Percentiles rank a stretch among this genome's conserved stretches.
Evolutionary conservation across 1,139 yeast genomes (phyloP).

Genomic region (Ogataea hybrid): DNA sequence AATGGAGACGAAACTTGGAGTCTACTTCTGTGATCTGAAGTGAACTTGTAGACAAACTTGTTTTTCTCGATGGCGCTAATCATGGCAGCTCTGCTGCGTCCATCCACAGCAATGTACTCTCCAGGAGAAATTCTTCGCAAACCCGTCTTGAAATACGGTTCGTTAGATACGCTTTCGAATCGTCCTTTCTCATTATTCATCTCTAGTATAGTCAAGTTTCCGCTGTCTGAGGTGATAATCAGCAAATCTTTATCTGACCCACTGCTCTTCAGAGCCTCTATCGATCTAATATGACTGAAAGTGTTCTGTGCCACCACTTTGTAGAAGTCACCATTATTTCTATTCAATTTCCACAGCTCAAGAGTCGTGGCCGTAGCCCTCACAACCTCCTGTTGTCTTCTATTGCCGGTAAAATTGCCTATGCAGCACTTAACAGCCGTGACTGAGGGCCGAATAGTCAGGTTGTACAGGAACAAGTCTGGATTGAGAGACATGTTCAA

Average conservation of each 20-base stretch:
- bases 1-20: conserved; percentile 68
- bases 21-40: conserved; percentile 43
- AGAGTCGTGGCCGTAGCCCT: conserved; percentile 53
- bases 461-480: conserved; percentile 58
- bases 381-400: conserved; percentile 62
- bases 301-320: conserved; percentile 44
- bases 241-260: conserved; percentile 57
- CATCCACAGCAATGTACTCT: conserved; percentile 69
- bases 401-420: conserved; percentile 65
- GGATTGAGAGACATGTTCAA: conserved; percentile 30
- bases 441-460: conserved; percentile 60
- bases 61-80: conserved; percentile 70
- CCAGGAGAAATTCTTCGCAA: conserved; percentile 77
- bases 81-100: conserved; percentile 68
- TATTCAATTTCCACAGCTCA: conserved; percentile 52
- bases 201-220: conserved; percentile 60
- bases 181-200: conserved; percentile 39
- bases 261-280: conserved; percentile 49
- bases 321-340: conserved; percentile 53
- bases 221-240: conserved; percentile 80
- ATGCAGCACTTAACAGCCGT: conserved; percentile 52
- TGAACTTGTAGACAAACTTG: conserved; percentile 62
- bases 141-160: conserved; percentile 75
- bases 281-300: conserved; percentile 58
- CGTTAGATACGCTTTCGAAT: conserved; percentile 55